phyloP scores from a whole-genome alignment of 1,284 basidiomycete species.

The Stereum hirsutum region DNA sequence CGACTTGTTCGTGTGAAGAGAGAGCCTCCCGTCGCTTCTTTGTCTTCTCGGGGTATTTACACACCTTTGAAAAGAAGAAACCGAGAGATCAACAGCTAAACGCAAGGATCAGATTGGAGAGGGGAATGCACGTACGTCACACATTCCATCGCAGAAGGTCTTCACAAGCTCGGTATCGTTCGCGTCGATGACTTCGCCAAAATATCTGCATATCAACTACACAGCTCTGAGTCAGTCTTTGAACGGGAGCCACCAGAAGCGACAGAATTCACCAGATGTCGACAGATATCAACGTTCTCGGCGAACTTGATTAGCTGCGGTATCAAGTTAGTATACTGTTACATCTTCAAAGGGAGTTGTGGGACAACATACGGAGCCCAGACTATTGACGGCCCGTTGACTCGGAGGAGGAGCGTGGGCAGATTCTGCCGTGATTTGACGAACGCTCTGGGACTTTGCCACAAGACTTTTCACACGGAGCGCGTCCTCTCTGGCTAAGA shows the following conservation, averaged over 20 bases:
- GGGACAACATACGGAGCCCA: conserved; percentile 42
- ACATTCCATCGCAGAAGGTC: conserved; percentile 70
- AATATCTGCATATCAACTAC: conserved; percentile 74
- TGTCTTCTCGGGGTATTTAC: conserved; percentile 65
- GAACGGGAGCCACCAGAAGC: background rate
- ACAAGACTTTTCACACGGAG: conserved; percentile 45
- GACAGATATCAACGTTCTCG: conserved; percentile 54
- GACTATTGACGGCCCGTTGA: conserved; percentile 57
- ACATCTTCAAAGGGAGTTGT: background rate
- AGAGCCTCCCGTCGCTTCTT: conserved; percentile 36
- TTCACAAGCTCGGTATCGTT: conserved; percentile 36
- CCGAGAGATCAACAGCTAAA: background rate
- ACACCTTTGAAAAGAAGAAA: no score
- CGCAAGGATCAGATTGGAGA: background rate
- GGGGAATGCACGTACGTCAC: conserved; percentile 52
- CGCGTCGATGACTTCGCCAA: conserved; percentile 65
- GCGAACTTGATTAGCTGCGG: conserved; percentile 56
- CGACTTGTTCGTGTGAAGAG: conserved; percentile 3
- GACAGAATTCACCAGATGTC: conserved; percentile 56
- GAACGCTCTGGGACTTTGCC: conserved; percentile 33
- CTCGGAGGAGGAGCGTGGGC: conserved; percentile 48
- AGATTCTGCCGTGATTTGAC: conserved; percentile 29
- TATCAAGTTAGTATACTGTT: background rate
- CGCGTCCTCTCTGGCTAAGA: conserved; percentile 72
- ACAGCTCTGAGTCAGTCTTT: background rate